These are phyloP conservation scores for Saccharomyces jurei DNA, from an alignment of 805 yeast genomes.

Conservation along the genomic window DNA sequence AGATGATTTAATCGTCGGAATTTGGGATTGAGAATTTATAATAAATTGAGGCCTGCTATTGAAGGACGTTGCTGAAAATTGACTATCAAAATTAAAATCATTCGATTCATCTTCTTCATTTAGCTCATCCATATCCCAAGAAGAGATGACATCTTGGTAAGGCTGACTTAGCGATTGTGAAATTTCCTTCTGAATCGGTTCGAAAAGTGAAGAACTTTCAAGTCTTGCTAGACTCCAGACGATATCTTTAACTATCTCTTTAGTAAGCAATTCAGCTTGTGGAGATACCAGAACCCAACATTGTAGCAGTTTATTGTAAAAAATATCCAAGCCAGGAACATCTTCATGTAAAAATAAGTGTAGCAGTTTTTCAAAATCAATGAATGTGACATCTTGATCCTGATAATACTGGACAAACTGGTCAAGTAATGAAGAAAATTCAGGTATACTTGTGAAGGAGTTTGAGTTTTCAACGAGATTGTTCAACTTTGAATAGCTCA, in stretches of 20 bases:
- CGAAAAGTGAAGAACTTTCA: slow-evolving; percentile 5
- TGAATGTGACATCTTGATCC: slow-evolving; percentile 16
- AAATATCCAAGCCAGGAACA: slow-evolving; percentile 12
- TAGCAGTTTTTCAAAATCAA: slow-evolving; percentile 9
- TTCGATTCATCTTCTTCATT: slow-evolving; percentile 6
- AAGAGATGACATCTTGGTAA: slow-evolving; percentile 14
- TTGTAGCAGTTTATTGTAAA: slow-evolving; percentile 21
- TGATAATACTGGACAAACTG: slow-evolving; percentile 22
- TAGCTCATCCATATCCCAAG: slow-evolving; percentile 18
- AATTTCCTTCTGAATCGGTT: slow-evolving; percentile 2
- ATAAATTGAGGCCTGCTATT: slow-evolving; percentile 14
- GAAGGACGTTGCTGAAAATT: slow-evolving; percentile 1
- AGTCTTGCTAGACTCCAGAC: slow-evolving; percentile 13
- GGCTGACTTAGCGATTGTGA: slow-evolving; percentile 7
- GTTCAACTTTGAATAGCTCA: slow-evolving; percentile 8
- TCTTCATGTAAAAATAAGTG: slow-evolving; percentile 14
- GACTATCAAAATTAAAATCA: neutral
- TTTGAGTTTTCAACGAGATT: slow-evolving; percentile 9
- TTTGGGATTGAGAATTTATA: slow-evolving; percentile 19
- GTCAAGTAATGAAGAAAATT: slow-evolving; percentile 20
- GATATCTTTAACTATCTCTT: slow-evolving; percentile 14
- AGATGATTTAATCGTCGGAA: slow-evolving; percentile 26
- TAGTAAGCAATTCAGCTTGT: slow-evolving; percentile 13
- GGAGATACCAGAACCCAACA: slow-evolving; percentile 22
- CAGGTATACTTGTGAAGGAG: slow-evolving; percentile 14